Evolutionary conservation across 805 yeast species (phyloP).

Genomic region (Spathaspora arborariae): DNA sequence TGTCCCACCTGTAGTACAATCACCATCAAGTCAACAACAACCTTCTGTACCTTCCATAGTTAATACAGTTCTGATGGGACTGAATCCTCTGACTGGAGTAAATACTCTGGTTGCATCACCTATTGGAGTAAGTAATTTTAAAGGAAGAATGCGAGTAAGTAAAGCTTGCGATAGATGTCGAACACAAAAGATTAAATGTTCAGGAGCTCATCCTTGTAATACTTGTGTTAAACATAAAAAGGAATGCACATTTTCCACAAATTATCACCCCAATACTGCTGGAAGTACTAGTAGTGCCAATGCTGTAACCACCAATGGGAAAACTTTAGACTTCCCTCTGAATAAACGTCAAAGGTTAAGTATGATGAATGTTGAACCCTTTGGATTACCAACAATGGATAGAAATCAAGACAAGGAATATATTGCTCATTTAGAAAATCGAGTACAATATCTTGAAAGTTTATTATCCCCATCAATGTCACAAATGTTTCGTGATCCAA

Average conservation of each 20-base stretch:
- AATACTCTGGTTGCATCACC: not conserved
- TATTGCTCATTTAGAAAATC: slow-evolving; percentile 34
- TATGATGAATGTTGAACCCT: slow-evolving; percentile 10
- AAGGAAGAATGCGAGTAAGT: slow-evolving; percentile 37
- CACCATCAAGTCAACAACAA: not conserved
- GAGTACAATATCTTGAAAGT: slow-evolving; percentile 37
- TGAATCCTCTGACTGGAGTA: not conserved
- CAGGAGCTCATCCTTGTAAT: slow-evolving; percentile 49
- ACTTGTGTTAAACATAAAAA: slow-evolving; percentile 39
- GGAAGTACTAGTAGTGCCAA: not conserved
- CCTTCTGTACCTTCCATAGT: not conserved
- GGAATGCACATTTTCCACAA: slow-evolving; percentile 25
- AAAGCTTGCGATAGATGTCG: slow-evolving; percentile 58
- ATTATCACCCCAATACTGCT: not conserved
- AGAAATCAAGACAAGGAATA: slow-evolving; percentile 17
- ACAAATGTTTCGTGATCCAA: slow-evolving; percentile 9
- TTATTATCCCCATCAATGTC: slow-evolving; percentile 17
- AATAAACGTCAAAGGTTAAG: slow-evolving; percentile 12
- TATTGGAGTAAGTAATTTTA: slow-evolving; percentile 1
- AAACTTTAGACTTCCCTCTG: slow-evolving; percentile 3
- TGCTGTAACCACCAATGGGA: not conserved
- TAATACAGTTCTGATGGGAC: not conserved
- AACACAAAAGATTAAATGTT: slow-evolving; percentile 53
- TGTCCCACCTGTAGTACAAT: not conserved
- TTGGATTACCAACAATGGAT: slow-evolving; percentile 18